Conservation (phyloP, 805 yeast species). For the Ogataea nonfermentans region DNA sequence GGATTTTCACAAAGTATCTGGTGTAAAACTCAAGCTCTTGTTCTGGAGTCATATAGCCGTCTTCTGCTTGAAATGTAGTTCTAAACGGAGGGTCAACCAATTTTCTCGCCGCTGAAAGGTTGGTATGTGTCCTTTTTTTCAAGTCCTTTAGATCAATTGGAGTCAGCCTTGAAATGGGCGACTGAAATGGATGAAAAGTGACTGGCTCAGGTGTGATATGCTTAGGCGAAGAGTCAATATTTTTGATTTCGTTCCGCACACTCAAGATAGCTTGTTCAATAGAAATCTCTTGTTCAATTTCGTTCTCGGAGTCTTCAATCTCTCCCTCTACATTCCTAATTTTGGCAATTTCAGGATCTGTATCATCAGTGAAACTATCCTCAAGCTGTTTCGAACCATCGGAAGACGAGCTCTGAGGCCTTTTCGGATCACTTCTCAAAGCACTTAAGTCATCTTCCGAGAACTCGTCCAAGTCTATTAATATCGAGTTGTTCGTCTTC, state of each 20-base stretch:
- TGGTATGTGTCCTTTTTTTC: not conserved
- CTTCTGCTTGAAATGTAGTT: constrained; percentile 27
- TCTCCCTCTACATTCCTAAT: constrained; percentile 3
- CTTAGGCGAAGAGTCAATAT: constrained; percentile 5
- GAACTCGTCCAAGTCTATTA: constrained; percentile 20
- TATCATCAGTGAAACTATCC: constrained; percentile 16
- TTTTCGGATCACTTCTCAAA: constrained; percentile 2
- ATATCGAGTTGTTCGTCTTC: constrained; percentile 3
- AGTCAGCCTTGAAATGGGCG: constrained; percentile 2
- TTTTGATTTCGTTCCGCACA: constrained; percentile 1
- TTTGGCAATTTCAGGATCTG: constrained; percentile 5
- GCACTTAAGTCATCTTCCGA: constrained; percentile 17
- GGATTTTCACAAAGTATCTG: constrained; percentile 23
- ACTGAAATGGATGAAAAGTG: not conserved
- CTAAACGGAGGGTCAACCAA: constrained; percentile 23
- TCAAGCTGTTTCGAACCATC: constrained; percentile 9
- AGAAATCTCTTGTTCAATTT: constrained; percentile 11
- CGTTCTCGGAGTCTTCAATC: constrained; percentile 17
- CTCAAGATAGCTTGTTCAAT: constrained; percentile 4
- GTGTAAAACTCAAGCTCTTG: constrained; percentile 42
- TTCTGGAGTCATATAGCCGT: constrained; percentile 41
- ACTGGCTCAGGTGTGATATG: constrained; percentile 3
- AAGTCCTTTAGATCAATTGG: constrained; percentile 1
- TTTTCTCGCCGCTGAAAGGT: not conserved
- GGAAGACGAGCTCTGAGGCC: constrained; percentile 12